Conservation (phyloP, 306 rosid species). For the Ammopiptanthus mongolicus region DNA sequence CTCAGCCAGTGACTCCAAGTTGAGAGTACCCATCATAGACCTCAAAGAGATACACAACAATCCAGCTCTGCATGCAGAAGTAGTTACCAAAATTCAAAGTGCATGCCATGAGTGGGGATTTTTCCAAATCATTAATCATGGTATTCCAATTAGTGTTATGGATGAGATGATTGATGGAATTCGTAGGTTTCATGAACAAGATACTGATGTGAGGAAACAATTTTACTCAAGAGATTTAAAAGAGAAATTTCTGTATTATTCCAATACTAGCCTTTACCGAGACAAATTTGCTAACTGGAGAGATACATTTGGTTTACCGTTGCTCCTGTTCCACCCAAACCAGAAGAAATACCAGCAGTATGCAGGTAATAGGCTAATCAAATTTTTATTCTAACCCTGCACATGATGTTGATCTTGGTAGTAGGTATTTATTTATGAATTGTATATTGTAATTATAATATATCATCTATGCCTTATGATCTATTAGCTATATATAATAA, state of each 20-base stretch:
- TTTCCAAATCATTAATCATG: constrained; percentile 48
- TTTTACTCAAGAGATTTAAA: constrained; percentile 15
- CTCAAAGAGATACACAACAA: constrained; percentile 13
- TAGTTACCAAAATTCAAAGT: constrained; percentile 3
- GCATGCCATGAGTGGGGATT: constrained; percentile 39
- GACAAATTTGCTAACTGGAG: constrained; percentile 50
- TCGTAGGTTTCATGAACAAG: constrained; percentile 45
- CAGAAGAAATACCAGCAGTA: constrained; percentile 27
- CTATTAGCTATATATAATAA: too few relatives aligned
- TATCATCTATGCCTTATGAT: not conserved
- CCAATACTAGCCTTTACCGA: constrained; percentile 32
- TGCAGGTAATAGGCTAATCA: constrained; percentile 23
- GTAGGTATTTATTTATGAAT: too few relatives aligned
- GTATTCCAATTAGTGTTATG: constrained; percentile 18
- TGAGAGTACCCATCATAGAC: constrained; percentile 25
- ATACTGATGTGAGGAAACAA: constrained; percentile 19
- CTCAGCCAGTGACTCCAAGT: not conserved
- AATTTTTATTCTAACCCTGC: not conserved
- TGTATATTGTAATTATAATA: too few relatives aligned
- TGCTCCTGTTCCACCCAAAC: constrained; percentile 32
- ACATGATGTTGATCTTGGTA: too few relatives aligned
- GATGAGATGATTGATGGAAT: constrained; percentile 37
- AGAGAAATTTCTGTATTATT: constrained; percentile 16
- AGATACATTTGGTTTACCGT: constrained; percentile 32
- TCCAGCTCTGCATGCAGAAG: not conserved